Percentiles rank a stretch among this genome's conserved stretches.
phyloP scores from a whole-genome alignment of 192 early-diverging fungal genomes.

The Backusella macrospora region DNA sequence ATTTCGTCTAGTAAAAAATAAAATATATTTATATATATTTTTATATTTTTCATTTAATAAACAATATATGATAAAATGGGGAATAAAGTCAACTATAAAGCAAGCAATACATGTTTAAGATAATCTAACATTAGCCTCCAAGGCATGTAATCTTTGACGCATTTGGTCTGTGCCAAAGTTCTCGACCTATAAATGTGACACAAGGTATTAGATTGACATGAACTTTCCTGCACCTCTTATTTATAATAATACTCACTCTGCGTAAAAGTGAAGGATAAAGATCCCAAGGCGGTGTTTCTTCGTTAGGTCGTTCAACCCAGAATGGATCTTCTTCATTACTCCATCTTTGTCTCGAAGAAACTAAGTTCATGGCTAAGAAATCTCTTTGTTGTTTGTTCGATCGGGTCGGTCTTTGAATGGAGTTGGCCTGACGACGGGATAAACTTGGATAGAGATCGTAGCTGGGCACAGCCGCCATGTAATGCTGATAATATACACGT shows the following conservation, averaged over 20 bases:
- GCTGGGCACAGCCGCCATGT: conserved; percentile 24
- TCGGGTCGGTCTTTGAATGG: conserved; percentile 22
- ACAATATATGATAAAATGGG: neutral
- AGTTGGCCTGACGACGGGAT: conserved; percentile 31
- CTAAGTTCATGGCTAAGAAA: conserved; percentile 24
- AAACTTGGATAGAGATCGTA: conserved; percentile 40
- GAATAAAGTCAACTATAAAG: neutral
- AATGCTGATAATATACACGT: conserved; percentile 35
- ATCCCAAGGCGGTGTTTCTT: conserved; percentile 25
- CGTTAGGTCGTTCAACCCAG: conserved; percentile 10
- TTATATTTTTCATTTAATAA: conserved; percentile 1
- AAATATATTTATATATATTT: neutral
- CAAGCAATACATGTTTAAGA: neutral
- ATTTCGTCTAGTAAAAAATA: neutral
- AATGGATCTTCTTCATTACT: conserved; percentile 19
- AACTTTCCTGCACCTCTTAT: neutral
- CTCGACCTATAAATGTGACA: conserved; percentile 26
- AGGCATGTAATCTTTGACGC: conserved; percentile 34
- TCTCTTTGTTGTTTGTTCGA: conserved; percentile 13
- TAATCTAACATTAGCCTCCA: conserved; percentile 30
- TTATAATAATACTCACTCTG: conserved; percentile 27
- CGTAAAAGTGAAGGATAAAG: conserved; percentile 31
- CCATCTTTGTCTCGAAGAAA: conserved; percentile 9
- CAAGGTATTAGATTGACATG: conserved; percentile 13
- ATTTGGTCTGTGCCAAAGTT: conserved; percentile 40